phyloP scores from a whole-genome alignment of 345 rosid species.

The Citrus inodora region DNA sequence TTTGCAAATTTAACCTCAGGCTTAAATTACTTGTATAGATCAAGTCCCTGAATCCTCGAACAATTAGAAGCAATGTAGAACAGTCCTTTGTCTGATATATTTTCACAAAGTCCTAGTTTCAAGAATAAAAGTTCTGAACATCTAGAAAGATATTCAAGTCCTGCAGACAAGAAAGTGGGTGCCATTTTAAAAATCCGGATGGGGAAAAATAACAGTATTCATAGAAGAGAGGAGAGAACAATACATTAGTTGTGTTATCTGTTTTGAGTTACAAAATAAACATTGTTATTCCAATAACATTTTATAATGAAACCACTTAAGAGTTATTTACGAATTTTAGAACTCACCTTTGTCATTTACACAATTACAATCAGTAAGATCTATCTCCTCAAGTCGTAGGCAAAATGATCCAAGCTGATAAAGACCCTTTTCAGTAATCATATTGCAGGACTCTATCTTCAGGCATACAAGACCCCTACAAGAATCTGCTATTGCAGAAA shows the following conservation, averaged over 20 bases:
- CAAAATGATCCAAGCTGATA: slow-evolving; percentile 59
- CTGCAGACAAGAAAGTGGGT: slow-evolving; percentile 37
- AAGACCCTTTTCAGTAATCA: slow-evolving; percentile 81
- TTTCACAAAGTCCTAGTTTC: slow-evolving; percentile 75
- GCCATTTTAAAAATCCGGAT: background rate
- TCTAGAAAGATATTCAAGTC: slow-evolving; percentile 66
- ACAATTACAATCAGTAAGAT: slow-evolving; percentile 79
- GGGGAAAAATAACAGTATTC: background rate
- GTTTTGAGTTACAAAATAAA: background rate
- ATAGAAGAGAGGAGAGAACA: background rate
- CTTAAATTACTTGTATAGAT: slow-evolving; percentile 73
- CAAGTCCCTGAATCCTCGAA: slow-evolving; percentile 62
- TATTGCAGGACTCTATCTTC: slow-evolving; percentile 77
- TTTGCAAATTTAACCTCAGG: background rate
- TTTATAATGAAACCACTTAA: background rate
- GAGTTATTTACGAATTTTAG: background rate
- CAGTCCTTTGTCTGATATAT: slow-evolving; percentile 70
- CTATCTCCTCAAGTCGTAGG: slow-evolving; percentile 65
- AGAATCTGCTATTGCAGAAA: slow-evolving; percentile 63
- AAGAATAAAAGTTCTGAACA: slow-evolving; percentile 59
- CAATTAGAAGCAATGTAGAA: slow-evolving; percentile 59
- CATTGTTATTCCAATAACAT: background rate
- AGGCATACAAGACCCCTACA: slow-evolving; percentile 65
- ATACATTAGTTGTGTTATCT: background rate
- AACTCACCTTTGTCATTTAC: slow-evolving; percentile 67